Evolutionary conservation across 1,139 yeast genomes (phyloP).

Genomic region (Yamadazyma conglobata): DNA sequence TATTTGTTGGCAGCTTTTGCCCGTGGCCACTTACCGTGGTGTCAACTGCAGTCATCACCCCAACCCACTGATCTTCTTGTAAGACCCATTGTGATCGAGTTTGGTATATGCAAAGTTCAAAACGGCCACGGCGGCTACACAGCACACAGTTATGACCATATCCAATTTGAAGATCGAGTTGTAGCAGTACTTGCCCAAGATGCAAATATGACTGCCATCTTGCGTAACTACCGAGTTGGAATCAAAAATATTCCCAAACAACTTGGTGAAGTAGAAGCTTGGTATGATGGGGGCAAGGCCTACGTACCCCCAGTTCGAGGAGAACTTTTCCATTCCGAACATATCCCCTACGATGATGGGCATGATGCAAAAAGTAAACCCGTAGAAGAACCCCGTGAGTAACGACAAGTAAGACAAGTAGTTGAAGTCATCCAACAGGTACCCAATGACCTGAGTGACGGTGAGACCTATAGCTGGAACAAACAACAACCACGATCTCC

Average conservation of each 20-base stretch:
- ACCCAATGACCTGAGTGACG: constrained; percentile 42
- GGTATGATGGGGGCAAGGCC: constrained; percentile 54
- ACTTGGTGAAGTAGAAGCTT: constrained; percentile 45
- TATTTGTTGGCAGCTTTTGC: no score
- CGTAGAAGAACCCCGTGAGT: constrained; percentile 53
- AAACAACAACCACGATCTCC: constrained; percentile 45
- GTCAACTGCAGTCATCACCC: no score
- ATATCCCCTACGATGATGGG: constrained; percentile 58
- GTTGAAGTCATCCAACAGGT: constrained; percentile 22
- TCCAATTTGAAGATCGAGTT: constrained; percentile 38
- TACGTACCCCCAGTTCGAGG: constrained; percentile 58
- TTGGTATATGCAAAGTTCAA: constrained; percentile 23
- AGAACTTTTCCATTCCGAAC: constrained; percentile 53
- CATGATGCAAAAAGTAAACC: constrained; percentile 53
- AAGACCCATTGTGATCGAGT: no score
- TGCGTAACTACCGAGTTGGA: constrained; percentile 27
- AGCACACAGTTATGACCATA: constrained; percentile 24
- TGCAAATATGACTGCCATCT: constrained; percentile 26
- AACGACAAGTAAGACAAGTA: constrained; percentile 38
- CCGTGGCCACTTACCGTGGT: no score
- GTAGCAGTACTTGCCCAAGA: constrained; percentile 42
- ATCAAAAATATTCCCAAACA: constrained; percentile 54
- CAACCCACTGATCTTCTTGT: no score
- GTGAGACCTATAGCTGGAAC: constrained; percentile 44
- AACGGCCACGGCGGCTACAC: constrained; percentile 20